Base-by-base conservation (phyloP, 306 rosid species). In the Castanea sativa region DNA sequence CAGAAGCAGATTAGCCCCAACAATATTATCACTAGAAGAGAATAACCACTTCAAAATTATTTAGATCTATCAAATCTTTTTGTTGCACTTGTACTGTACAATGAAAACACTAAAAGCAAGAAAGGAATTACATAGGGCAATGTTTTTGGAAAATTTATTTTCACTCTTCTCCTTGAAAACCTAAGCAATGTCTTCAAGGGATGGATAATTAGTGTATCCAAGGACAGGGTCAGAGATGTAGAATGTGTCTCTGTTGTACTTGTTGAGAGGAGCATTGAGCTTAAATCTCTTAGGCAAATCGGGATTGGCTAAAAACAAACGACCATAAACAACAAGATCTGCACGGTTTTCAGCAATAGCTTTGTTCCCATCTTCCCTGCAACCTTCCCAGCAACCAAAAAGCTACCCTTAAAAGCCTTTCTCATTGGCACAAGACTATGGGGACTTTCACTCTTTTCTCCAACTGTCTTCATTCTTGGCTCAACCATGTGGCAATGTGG, bases 401-500 rank as follows among this genome's bases (percentile, higher is more conserved):
- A 89, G 59, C 86, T 80, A 33, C 93, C 92, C 1, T 85, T 89
- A 59, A 88, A 91, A 38, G 91, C 93, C 79, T 91, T 85, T 77
- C 97, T 86, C 89, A 88, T 83, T 35, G 90, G 91, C 25, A 58
- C 30, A 23, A 91, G 83, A 72, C 85, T 76, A 3, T 89, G 30
- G 6, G 73, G 60, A 33, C 72, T 9, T 57, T 86, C 91, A 55
- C 1, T 0, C 20, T n/a, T 76, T 55, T 79, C 88, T 35, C 7
- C 67, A n/a, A 0, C 1, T 0, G 70, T 74, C 61, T 55, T 71
- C 86, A 91, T 84, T 76, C 93, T 89, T 45, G 94, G 92, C 73
- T 89, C 94, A n/a, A 89, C 84, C 94, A 88, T 65, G 73, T 93
- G 94, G 75, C 92, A 89, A 88, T 65, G 73, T 93, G 94, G 75